Evolutionary conservation across 176 grass and related monocot genomes (phyloP).

Genomic region (Eragrostis curvula): DNA sequence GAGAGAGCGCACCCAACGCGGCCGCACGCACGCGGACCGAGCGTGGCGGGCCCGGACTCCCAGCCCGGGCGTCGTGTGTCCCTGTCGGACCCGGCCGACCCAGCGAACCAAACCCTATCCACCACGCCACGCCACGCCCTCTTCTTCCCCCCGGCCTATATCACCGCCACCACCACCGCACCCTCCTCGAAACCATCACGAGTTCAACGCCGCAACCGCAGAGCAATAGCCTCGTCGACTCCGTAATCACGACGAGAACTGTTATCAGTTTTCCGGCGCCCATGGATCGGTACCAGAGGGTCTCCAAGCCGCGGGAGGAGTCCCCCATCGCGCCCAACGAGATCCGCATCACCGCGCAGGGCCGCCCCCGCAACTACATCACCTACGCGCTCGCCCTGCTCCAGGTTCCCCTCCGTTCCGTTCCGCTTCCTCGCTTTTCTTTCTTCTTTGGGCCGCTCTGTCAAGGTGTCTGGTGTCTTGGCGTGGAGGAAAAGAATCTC

Average conservation of each 20-base stretch:
- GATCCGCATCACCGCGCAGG: constrained; percentile 76
- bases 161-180: constrained; percentile 10
- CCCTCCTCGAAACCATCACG: constrained; percentile 29
- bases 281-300: constrained; percentile 78
- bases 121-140: constrained; percentile 18
- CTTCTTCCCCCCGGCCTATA: not conserved
- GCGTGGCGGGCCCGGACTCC: constrained; percentile 22
- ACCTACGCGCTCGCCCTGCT: constrained; percentile 67
- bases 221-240: not conserved
- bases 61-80: constrained; percentile 30
- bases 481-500: not conserved
- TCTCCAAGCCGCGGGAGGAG: constrained; percentile 71
- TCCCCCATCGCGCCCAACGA: constrained; percentile 60
- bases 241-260: not conserved
- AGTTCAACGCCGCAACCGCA: constrained; percentile 18
- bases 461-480: too few relatives aligned
- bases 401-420: constrained; percentile 36
- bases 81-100: constrained; percentile 29
- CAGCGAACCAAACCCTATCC: constrained; percentile 8
- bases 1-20: not conserved
- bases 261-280: not conserved
- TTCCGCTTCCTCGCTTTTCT: not conserved
- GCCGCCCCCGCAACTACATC: constrained; percentile 70
- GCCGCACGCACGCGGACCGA: not conserved
- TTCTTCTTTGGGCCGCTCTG: not conserved